Base-by-base conservation (phyloP, 148 eudicot genomes). In the Chenopodium quinoa region DNA sequence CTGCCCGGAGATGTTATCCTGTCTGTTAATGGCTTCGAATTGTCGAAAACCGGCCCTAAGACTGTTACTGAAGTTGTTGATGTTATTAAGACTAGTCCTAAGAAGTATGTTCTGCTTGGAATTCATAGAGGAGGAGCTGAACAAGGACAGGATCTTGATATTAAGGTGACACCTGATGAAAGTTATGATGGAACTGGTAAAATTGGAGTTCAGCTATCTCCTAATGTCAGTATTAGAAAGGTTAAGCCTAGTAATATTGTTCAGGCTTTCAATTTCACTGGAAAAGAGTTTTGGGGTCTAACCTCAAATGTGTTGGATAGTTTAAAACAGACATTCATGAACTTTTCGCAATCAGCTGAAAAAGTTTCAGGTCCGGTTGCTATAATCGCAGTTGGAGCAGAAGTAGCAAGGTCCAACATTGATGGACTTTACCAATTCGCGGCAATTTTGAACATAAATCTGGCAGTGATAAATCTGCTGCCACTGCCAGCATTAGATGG, bases 401-500 rank as follows among this genome's bases (percentile, higher is more conserved):
- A 96, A 84, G 99, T 96, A 78, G 99, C 99, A 0, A 91, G 94
- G 77, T 91, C 98, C 10, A 94, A 91, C 73, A 75, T 86, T 47
- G 91, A 90, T 76, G 98, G 98, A 27, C 90, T 96, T 23, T 96
- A 88, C 86, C 98, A 94, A 77, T 96, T 94, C 89, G 99, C 99
- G 29, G 98, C 99, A 60, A 65, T 96, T 80, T 77, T 96, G 68
- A 96, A 96, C 83, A 84, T 96, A 52, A 96, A 96, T 83, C 93
- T 96, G 52, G 99, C 99, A 31, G 95, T 96, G 44, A 94, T 96
- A 60, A 96, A 96, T 85, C 90, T 96, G 60, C 95, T 96, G 76
- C 99, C 98, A 83, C 85, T 96, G 89, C 98, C 99, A 46, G 98
- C 98, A 77, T 87, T 96, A 16, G 99, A 96, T 84, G 99, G 99